A percentile compares a stretch with the other conserved stretches of the same genome.
phyloP scores from a whole-genome alignment of 2,329 filamentous ascomycete species.

The Exophiala calicioides region DNA sequence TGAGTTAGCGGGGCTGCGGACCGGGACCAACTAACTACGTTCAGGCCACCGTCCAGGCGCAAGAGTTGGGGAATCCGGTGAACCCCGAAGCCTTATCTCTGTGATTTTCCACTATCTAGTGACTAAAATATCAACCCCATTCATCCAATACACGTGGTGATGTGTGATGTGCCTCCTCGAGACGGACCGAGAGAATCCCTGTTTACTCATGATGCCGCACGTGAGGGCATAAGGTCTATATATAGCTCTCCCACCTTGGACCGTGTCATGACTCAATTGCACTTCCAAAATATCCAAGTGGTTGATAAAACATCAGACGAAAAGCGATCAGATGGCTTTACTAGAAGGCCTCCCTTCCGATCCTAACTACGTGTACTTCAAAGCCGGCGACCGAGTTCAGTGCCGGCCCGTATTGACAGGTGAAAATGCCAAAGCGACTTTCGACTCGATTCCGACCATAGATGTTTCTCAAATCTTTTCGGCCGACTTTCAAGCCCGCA shows the following conservation, averaged over 20 bases:
- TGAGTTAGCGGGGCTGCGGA: too few relatives aligned
- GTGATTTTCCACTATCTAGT: not conserved
- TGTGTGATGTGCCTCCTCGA: too few relatives aligned
- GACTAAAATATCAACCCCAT: not conserved
- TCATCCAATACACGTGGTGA: not conserved
- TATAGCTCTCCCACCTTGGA: too few relatives aligned
- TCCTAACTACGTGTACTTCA: constrained; percentile 10
- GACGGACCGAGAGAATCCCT: too few relatives aligned
- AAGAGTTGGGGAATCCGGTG: too few relatives aligned
- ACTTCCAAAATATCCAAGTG: too few relatives aligned
- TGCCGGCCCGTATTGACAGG: constrained; percentile 8
- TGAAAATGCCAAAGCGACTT: constrained; percentile 4
- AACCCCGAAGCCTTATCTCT: constrained; percentile 6
- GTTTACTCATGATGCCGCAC: too few relatives aligned
- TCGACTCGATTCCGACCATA: constrained; percentile 10
- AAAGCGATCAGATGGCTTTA: not conserved
- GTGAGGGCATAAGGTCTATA: too few relatives aligned
- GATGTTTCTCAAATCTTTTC: constrained; percentile 32
- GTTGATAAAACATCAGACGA: too few relatives aligned
- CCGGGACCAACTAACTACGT: too few relatives aligned
- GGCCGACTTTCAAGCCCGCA: constrained; percentile 37
- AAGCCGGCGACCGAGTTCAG: constrained; percentile 7
- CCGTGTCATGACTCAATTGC: too few relatives aligned
- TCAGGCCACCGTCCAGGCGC: too few relatives aligned
- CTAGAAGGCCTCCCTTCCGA: constrained; percentile 24